A percentile compares a stretch with the other conserved stretches of the same genome.
Evolutionary conservation across 257 asterid species (phyloP).

Genomic region (Dorcoceras hygrometricum): DNA sequence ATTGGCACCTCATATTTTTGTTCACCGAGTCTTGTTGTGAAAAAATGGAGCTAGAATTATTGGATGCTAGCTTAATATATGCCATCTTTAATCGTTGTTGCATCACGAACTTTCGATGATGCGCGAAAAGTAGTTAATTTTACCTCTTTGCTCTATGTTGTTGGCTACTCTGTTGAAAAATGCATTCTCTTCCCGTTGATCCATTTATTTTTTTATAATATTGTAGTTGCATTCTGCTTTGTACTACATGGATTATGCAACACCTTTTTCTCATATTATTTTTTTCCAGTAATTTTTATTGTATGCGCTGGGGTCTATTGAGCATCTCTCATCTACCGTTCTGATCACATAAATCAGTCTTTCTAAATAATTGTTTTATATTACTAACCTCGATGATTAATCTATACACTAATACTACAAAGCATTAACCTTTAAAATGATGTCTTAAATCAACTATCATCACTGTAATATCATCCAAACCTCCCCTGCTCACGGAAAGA

Average conservation of each 20-base stretch:
- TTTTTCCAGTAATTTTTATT: no score
- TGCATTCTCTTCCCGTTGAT: conserved; percentile 13
- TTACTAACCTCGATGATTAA: no score
- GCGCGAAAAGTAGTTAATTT: conserved; percentile 40
- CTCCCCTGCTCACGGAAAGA: conserved; percentile 68
- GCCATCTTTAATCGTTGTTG: conserved; percentile 37
- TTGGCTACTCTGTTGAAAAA: conserved; percentile 25
- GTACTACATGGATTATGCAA: conserved; percentile 15
- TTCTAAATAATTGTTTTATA: no score
- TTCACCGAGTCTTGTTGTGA: conserved; percentile 49
- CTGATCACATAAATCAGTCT: no score
- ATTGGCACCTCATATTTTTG: conserved; percentile 39
- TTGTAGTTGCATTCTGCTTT: background rate
- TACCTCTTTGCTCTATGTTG: conserved; percentile 20
- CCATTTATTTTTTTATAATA: background rate
- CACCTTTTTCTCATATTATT: background rate
- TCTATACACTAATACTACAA: no score
- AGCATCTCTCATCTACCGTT: no score
- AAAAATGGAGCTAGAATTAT: conserved; percentile 42
- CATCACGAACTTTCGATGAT: conserved; percentile 29
- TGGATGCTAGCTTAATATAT: conserved; percentile 32
- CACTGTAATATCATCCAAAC: conserved; percentile 77
- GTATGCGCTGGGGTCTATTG: no score
- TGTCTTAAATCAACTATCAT: conserved; percentile 58
- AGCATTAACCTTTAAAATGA: conserved; percentile 18